Evolutionary conservation across 768 basidiomycete genomes (phyloP), one percentile per base, ranked within the genome.

Genomic region (Suillus brevipes): DNA sequence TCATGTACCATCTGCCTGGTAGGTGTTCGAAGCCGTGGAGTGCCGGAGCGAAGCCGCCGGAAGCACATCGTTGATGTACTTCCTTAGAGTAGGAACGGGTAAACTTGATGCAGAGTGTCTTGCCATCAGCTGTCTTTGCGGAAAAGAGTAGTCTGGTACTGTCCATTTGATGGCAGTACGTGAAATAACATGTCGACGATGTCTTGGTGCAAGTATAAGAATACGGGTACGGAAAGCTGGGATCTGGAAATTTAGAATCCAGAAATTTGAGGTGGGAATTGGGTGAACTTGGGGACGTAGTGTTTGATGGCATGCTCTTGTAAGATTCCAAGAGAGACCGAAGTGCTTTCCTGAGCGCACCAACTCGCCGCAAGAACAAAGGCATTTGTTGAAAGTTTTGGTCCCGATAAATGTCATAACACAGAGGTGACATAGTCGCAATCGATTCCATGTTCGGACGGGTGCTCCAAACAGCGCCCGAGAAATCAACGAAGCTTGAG

Each of bases 1-100:
- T 67, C 68, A 76, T 73, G 28, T 14, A 63, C 75, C 72, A 76
- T 12, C 68, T 71, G 4, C 75, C 73, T 28, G 72, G 62, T 18
- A 76, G 45, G 25, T 10, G 37, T 43, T 76, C 67, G 34, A 72
- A 72, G 10, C 75, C 75, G 0, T 60, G 52, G 6, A 76, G 65
- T 25, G 36, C 55, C 1, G 74, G 74, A 9, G 75, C 75, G 34
- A 37, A 50, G 12, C 65, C 71, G 18, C 64, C 53, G 7, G 45
- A 49, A 13, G 69, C 75, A 58, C 66, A 72, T 23, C 10, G 31
- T 36, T 12, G 20, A 61, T 75, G 74, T 6, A 64, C 66, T 12
- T 67, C 73, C 18, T 58, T 25, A 4, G 65, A 67, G 61, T 71
- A 71, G 9, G 0, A 34, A 23, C 58, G 62, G 31, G 53, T 64